phyloP scores from a whole-genome alignment of 345 rosid species.

The Melastoma malabathricum region DNA sequence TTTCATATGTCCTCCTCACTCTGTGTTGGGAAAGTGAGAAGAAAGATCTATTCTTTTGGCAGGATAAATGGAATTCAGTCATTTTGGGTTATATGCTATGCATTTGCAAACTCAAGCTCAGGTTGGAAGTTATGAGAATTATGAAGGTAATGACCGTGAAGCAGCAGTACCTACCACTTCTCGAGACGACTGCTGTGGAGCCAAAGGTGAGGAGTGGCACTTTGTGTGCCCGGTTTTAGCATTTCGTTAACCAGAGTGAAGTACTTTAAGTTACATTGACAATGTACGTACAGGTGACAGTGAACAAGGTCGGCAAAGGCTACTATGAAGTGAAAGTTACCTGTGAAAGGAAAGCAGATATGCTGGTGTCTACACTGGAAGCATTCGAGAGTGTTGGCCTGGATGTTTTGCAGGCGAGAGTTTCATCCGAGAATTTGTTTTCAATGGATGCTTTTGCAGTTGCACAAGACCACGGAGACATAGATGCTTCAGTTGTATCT shows the following conservation, averaged over 20 bases:
- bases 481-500: conserved; percentile 25
- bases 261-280: neutral
- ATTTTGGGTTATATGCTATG: conserved; percentile 30
- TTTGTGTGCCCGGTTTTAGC: neutral
- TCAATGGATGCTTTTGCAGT: conserved; percentile 58
- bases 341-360: conserved; percentile 30
- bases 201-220: conserved; percentile 27
- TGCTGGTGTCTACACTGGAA: conserved; percentile 43
- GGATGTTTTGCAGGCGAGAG: conserved; percentile 41
- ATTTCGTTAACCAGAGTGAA: no score
- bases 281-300: conserved; percentile 24
- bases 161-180: conserved; percentile 17
- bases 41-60: conserved; percentile 5
- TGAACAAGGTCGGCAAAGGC: conserved; percentile 36
- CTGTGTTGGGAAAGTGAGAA: neutral
- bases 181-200: conserved; percentile 14
- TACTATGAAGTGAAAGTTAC: conserved; percentile 29
- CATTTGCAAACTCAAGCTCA: conserved; percentile 43
- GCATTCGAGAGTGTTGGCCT: conserved; percentile 59
- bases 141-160: conserved; percentile 26
- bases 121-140: conserved; percentile 38
- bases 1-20: neutral
- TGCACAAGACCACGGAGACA: conserved; percentile 19
- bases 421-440: conserved; percentile 31
- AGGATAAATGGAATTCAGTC: conserved; percentile 33